Evolutionary conservation across 345 rosid species (phyloP), one percentile per base, ranked within the genome.

Genomic region (Sonneratia caseolaris): DNA sequence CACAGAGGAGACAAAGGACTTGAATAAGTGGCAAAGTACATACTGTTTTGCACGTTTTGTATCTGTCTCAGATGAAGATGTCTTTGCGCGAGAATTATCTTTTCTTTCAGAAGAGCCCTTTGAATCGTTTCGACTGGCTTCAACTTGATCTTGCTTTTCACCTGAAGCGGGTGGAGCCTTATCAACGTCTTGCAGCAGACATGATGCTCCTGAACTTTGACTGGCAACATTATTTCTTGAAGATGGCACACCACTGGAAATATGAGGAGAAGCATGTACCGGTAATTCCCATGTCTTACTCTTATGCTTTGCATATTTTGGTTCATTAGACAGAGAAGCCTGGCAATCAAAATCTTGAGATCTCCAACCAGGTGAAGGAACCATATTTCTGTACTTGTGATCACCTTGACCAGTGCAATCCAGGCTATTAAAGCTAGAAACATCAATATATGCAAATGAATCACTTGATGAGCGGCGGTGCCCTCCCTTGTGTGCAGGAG

Each of bases 21-120:
- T 55, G 36, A n/a, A 68, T 27, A 62, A 47, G 42, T 67, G 76
- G 78, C 43, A 76, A 71, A 56, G 76, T 55, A 79, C 99, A 71
- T 86, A 95, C 99, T 92, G 99, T 84, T 92, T 91, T 73, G 96
- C 87, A 49, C 90, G 92, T 81, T 86, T 91, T 35, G 88, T 81
- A 73, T 91, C 97, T 43, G 85, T 81, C 27, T 86, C 93, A 72
- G 85, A 79, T 35, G 79, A 70, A 71, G 77, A 80, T 57, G 85
- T 64, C 76, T 83, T 81, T 7, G 80, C 73, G 59, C 74, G 82
- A 70, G 87, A 71, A 37, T 68, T 71, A 68, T 89, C 96, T 75
- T 79, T 90, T 73, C 79, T 87, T 70, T 88, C 99, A 22, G 86
- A 74, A 64, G 85, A 72, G 68, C 72, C 64, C 84, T 82, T 83